Evolutionary conservation across 2,329 filamentous ascomycete genomes (phyloP), one percentile per base, ranked within the genome.

Genomic region (Diaporthe sp.): DNA sequence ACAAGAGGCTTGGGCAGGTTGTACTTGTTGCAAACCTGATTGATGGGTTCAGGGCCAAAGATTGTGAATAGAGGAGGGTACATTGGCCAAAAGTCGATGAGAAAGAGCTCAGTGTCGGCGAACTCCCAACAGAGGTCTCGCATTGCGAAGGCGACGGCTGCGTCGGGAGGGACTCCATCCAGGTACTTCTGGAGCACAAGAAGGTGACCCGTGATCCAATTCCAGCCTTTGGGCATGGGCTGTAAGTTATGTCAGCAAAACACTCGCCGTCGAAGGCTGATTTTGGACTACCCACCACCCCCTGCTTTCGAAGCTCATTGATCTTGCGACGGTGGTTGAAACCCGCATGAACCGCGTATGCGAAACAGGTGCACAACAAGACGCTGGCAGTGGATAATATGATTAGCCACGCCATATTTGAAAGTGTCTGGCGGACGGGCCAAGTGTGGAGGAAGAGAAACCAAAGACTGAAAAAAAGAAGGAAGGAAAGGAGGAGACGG

Each of bases 61-160:
- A 59, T 6, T n/a, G 68, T 71, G 19, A 25, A 71, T 1, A 71
- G 53, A 37, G 68, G 19, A 25, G 68, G 68, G 17, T 71, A 71
- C 28, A 71, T n/a, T 5, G 68, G 68, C 68, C 68, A 71, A 28
- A 71, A 46, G 53, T 71, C 68, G 4, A 71, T 71, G 25, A 71
- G 68, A 22, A 71, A 71, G 25, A 71, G 37, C 68, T 71, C 68
- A 3, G 68, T 71, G 12, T 71, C 68, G 2, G 39, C 12, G 10
- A 25, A 28, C 39, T 71, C 68, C 42, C 31, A 8, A 22, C 68
- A 59, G 15, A 71, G 68, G 7, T 71, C 68, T 5, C 68, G 53
- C 68, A 71, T 59, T 0, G 68, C 68, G 25, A 71, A 59, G 10
- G 68, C 68, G 0, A 71, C 68, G 10, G 68, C 68, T 28, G 68